Conservation (phyloP, 1,284 basidiomycete genomes). For the Heterobasidion annosum region DNA sequence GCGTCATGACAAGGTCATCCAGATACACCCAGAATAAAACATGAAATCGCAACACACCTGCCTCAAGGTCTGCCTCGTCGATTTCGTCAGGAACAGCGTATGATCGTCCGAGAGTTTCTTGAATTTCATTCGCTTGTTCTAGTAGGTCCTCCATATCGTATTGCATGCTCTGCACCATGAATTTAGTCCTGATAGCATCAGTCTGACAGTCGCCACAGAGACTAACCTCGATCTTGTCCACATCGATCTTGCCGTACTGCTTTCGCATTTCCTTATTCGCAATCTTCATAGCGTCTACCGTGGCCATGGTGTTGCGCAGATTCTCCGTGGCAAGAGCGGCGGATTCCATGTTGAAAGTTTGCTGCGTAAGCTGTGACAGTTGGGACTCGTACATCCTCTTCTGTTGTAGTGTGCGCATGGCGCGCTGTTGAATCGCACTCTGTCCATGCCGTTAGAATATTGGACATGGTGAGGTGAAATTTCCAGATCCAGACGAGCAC, state of each 20-base stretch:
- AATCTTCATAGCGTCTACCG: constrained; percentile 94
- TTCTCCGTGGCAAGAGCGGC: constrained; percentile 95
- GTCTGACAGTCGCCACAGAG: background rate
- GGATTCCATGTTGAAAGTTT: constrained; percentile 99
- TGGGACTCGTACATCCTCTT: constrained; percentile 96
- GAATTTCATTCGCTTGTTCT: constrained; percentile 97
- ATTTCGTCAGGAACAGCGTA: constrained; percentile 98
- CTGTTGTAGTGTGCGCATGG: constrained; percentile 89
- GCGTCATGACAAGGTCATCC: constrained; percentile 6
- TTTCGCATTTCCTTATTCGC: constrained; percentile 97
- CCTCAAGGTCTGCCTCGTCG: constrained; percentile 95
- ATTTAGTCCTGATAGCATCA: background rate
- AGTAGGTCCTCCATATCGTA: constrained; percentile 98
- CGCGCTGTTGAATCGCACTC: constrained; percentile 93
- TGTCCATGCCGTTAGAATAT: constrained; percentile 20
- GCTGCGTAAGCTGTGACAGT: constrained; percentile 86
- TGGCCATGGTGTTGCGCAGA: constrained; percentile 99
- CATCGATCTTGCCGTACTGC: constrained; percentile 96
- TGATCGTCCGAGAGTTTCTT: constrained; percentile 87
- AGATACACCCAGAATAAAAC: background rate
- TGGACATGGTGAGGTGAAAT: background rate
- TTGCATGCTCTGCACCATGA: constrained; percentile 65
- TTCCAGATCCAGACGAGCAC: constrained; percentile 6
- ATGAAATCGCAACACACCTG: constrained; percentile 49
- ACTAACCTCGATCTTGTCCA: constrained; percentile 95